Evolutionary conservation across 179 eudicot genomes (phyloP).

Genomic region (Pouteria campechiana): DNA sequence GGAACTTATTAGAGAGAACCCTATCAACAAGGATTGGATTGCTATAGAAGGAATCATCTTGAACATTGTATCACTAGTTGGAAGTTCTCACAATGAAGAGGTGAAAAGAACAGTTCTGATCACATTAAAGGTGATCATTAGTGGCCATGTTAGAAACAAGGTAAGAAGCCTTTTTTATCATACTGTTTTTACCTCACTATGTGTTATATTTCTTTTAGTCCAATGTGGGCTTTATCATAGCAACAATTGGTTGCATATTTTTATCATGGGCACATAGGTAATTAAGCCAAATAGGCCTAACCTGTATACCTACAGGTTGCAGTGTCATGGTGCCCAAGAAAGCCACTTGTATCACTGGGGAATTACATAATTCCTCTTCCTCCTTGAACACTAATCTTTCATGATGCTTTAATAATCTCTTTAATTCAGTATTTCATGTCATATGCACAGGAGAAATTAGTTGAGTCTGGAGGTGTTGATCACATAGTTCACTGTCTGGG

Average conservation of each 20-base stretch:
- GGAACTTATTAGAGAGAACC: slow-evolving; percentile 23
- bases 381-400: no score
- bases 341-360: no score
- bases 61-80: slow-evolving; percentile 8
- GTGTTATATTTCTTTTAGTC: no score
- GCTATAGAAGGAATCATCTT: slow-evolving; percentile 26
- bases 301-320: no score
- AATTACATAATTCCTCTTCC: no score
- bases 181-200: no score
- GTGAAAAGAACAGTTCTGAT: slow-evolving; percentile 15
- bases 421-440: neutral
- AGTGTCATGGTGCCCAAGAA: no score
- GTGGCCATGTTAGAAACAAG: slow-evolving; percentile 29
- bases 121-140: slow-evolving; percentile 15
- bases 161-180: slow-evolving; percentile 7
- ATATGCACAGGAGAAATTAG: slow-evolving; percentile 15
- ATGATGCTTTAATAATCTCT: no score
- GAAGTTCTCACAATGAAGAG: slow-evolving; percentile 3
- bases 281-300: no score
- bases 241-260: no score
- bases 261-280: no score
- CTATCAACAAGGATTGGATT: slow-evolving; percentile 35
- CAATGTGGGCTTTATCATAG: no score
- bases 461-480: slow-evolving; percentile 17
- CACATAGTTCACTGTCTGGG: slow-evolving; percentile 20